Evolutionary conservation across 306 rosid genomes (phyloP).

Genomic region (Ormosia semicastrata): DNA sequence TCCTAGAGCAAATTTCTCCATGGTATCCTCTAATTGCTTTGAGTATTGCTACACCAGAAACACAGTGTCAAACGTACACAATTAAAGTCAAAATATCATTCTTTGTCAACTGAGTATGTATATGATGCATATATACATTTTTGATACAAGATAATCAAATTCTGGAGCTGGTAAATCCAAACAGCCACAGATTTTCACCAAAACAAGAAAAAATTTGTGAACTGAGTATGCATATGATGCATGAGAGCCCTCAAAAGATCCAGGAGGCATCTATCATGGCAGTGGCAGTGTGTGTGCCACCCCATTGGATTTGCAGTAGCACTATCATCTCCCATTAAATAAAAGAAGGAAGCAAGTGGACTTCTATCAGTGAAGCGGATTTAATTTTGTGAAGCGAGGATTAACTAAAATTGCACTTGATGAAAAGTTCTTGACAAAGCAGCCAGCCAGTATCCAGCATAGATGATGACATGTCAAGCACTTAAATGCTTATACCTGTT

Average conservation of each 20-base stretch:
- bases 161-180: background rate
- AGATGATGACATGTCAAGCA: background rate
- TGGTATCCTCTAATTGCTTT: conserved; percentile 87
- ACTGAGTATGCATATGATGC: background rate
- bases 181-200: background rate
- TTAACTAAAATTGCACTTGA: background rate
- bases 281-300: background rate
- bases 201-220: background rate
- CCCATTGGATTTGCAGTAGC: background rate
- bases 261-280: background rate
- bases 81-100: conserved; percentile 22
- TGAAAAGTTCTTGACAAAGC: background rate
- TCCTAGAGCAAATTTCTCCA: conserved; percentile 86
- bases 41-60: conserved; percentile 76
- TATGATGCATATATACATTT: background rate
- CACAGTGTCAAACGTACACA: background rate
- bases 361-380: background rate
- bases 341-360: background rate
- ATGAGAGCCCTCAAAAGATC: conserved; percentile 2
- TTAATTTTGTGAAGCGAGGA: background rate
- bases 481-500: background rate
- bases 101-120: background rate
- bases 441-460: background rate
- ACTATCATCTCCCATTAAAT: background rate
- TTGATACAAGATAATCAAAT: background rate